These are phyloP conservation scores for Betula pendula DNA, from an alignment of 306 rosid genomes.

Conservation along the genomic window DNA sequence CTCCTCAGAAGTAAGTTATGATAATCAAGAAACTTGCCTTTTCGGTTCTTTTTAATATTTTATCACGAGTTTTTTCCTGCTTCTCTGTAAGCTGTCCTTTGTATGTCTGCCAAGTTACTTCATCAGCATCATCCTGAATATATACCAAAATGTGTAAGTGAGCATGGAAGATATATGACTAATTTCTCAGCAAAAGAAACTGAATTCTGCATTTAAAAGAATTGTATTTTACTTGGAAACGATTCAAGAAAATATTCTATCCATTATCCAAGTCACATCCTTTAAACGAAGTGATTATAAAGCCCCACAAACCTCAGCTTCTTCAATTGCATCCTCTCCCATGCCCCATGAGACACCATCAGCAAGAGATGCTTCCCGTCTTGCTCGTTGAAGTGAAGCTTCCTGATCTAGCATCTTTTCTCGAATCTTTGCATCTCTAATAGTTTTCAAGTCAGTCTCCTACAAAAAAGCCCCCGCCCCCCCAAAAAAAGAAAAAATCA, in stretches of 20 bases:
- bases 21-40: slow-evolving; percentile 52
- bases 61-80: slow-evolving; percentile 89
- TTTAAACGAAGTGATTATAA: slow-evolving; percentile 8
- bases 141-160: slow-evolving; percentile 27
- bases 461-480: slow-evolving; percentile 32
- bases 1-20: slow-evolving; percentile 9
- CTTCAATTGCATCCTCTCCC: slow-evolving; percentile 98
- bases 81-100: slow-evolving; percentile 91
- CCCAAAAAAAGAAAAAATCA: slow-evolving; percentile 16
- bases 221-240: neutral
- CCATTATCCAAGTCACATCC: slow-evolving; percentile 20
- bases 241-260: slow-evolving; percentile 20
- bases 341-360: slow-evolving; percentile 98
- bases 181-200: slow-evolving; percentile 20
- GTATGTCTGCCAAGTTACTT: slow-evolving; percentile 93
- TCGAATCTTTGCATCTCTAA: slow-evolving; percentile 59
- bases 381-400: slow-evolving; percentile 93
- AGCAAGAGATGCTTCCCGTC: slow-evolving; percentile 66
- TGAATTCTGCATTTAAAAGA: slow-evolving; percentile 17
- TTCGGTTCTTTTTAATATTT: slow-evolving; percentile 81
- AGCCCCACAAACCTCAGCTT: slow-evolving; percentile 66
- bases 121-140: slow-evolving; percentile 79
- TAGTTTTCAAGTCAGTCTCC: slow-evolving; percentile 64
- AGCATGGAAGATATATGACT: slow-evolving; percentile 28
- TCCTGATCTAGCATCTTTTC: slow-evolving; percentile 70